Evolutionary conservation across 1,284 basidiomycete genomes (phyloP), one percentile per base, ranked within the genome.

Genomic region (Coriolopsis trogii): DNA sequence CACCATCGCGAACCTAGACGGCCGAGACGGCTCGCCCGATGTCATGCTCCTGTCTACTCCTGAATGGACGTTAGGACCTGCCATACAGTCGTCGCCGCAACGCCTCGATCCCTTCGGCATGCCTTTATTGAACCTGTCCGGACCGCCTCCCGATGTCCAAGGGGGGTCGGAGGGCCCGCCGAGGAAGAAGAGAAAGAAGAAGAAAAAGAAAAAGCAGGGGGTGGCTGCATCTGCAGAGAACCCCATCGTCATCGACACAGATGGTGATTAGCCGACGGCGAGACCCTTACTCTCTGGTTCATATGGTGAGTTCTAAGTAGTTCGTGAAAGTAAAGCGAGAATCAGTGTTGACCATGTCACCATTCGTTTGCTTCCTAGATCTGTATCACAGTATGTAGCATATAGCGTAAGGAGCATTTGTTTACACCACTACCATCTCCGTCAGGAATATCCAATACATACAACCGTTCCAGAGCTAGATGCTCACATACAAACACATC

Each of bases 71-170:
- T 23, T 18, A 15, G 13, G 28, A 25, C 23, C 38, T 7, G 38
- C 36, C 8, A 20, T 37, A 26, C 41, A 39, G 41, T 33, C 30
- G 12, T 41, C 52, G 12, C 42, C 52, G 7, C 37, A 28, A 23
- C 41, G 40, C 13, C 41, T 56, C 24, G 51, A 49, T 41, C 46
- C 49, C 4, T 39, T 46, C 5, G 54, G 46, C 2, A 33, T 70
- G 2, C 77, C 81, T 12, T 55, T 87, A 18, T 69, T 87, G 24
- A 88, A 88, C 57, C 72, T 88, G 12, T 67, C 66, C 21, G 80
- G 81, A 1, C 78, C 79, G n/a, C 76, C 72, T 15, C 53, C 70
- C 37, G 68, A 64, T 23, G 66, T 67, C 18, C 62, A 61, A 30
- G 75, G 73, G 30, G 63, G 65, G n/a, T 59, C 55, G 49, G 52